phyloP scores from a whole-genome alignment of 2,329 filamentous ascomycete genomes.

The Cercospora sp. region DNA sequence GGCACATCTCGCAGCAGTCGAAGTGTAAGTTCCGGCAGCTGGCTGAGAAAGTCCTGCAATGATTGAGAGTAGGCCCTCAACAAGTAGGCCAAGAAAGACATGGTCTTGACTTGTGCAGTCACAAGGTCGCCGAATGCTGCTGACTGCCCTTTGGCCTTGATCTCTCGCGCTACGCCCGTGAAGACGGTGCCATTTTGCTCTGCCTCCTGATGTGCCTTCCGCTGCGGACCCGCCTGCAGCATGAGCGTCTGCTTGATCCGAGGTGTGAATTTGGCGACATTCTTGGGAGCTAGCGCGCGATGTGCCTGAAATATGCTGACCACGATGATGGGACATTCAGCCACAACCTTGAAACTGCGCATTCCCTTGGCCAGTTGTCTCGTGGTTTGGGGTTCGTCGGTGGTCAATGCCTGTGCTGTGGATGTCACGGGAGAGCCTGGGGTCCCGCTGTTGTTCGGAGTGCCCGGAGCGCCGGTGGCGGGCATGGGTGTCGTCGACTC shows the following conservation, averaged over 20 bases:
- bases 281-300: slow-evolving; percentile 71
- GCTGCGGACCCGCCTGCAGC: slow-evolving; percentile 88
- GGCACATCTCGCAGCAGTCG: slow-evolving; percentile 90
- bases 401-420: slow-evolving; percentile 48
- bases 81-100: slow-evolving; percentile 96
- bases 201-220: slow-evolving; percentile 85
- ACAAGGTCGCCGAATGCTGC: slow-evolving; percentile 97
- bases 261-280: slow-evolving; percentile 89
- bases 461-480: slow-evolving; percentile 61
- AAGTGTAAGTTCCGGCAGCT: slow-evolving; percentile 84
- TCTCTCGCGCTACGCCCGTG: slow-evolving; percentile 87
- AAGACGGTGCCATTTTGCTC: slow-evolving; percentile 77
- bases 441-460: slow-evolving; percentile 59
- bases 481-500: slow-evolving; percentile 65
- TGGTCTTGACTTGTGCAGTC: slow-evolving; percentile 96
- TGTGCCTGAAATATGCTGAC: slow-evolving; percentile 98
- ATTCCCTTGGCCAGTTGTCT: slow-evolving; percentile 86
- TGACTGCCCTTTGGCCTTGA: slow-evolving; percentile 68
- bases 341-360: slow-evolving; percentile 98
- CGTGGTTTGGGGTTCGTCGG: slow-evolving; percentile 75
- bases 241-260: slow-evolving; percentile 87
- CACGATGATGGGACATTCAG: slow-evolving; percentile 97
- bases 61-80: slow-evolving; percentile 85
- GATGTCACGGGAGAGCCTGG: slow-evolving; percentile 87
- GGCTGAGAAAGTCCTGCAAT: slow-evolving; percentile 81